phyloP scores from a whole-genome alignment of 352 stramenopile genomes.

The Phytophthora agathidicida region DNA sequence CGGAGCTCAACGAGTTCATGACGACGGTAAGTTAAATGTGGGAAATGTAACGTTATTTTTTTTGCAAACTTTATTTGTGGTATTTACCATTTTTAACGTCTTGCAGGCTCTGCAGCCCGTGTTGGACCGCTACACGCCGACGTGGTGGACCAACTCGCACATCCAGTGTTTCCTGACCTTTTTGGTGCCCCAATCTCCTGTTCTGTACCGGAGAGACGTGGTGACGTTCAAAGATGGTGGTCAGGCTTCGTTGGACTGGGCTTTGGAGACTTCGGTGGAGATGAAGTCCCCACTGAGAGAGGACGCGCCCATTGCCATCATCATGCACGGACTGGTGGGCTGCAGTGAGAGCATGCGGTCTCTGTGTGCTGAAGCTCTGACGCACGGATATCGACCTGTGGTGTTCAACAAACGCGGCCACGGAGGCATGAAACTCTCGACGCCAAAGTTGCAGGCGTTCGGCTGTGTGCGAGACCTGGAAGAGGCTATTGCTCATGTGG shows the following conservation, averaged over 20 bases:
- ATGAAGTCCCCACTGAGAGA: slow-evolving; percentile 13
- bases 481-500: slow-evolving; percentile 58
- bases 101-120: slow-evolving; percentile 49
- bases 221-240: slow-evolving; percentile 64
- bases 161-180: slow-evolving; percentile 79
- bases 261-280: slow-evolving; percentile 37
- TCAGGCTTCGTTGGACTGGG: slow-evolving; percentile 76
- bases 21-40: slow-evolving; percentile 40
- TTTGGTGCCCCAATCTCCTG: slow-evolving; percentile 55
- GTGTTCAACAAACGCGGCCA: slow-evolving; percentile 89
- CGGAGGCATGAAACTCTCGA: slow-evolving; percentile 62
- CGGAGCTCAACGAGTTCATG: slow-evolving; percentile 74
- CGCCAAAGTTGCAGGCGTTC: slow-evolving; percentile 73
- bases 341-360: slow-evolving; percentile 68
- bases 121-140: slow-evolving; percentile 64
- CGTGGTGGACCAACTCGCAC: slow-evolving; percentile 82
- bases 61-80: slow-evolving; percentile 16
- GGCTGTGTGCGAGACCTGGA: slow-evolving; percentile 67
- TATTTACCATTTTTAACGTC: slow-evolving; percentile 1
- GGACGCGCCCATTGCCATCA: slow-evolving; percentile 60
- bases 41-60: background rate
- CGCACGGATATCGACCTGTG: slow-evolving; percentile 71
- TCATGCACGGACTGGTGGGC: slow-evolving; percentile 75
- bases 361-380: slow-evolving; percentile 65
- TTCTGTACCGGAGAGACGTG: slow-evolving; percentile 70